A percentile compares a stretch with the other conserved stretches of the same genome.
Evolutionary conservation across 1,139 yeast genomes (phyloP).

Genomic region (Pichia sp.): DNA sequence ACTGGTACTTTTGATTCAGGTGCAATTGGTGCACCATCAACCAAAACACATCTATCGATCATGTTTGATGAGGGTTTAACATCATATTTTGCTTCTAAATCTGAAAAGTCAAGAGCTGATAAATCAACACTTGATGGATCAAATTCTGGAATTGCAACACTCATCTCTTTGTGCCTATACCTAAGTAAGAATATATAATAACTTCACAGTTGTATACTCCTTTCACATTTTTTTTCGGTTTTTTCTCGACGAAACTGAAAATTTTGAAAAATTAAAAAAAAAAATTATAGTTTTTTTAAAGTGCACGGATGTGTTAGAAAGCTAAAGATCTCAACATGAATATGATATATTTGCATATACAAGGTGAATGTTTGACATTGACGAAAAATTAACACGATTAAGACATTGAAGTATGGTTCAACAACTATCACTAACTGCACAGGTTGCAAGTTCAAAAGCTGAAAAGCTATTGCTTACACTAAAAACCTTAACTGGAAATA

Average conservation of each 20-base stretch:
- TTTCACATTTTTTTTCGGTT: background rate
- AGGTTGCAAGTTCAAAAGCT: slow-evolving; percentile 19
- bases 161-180: slow-evolving; percentile 1
- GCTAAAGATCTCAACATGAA: background rate
- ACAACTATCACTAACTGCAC: slow-evolving; percentile 28
- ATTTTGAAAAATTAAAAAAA: background rate
- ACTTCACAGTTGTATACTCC: no score
- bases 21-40: slow-evolving; percentile 94
- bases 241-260: background rate
- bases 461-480: slow-evolving; percentile 22
- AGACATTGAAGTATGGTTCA: slow-evolving; percentile 28
- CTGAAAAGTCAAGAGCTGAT: slow-evolving; percentile 76
- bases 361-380: no score
- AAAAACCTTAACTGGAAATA: slow-evolving; percentile 29
- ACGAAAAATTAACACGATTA: no score
- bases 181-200: background rate
- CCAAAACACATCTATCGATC: slow-evolving; percentile 74
- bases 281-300: background rate
- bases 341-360: no score
- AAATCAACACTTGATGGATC: slow-evolving; percentile 37
- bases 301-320: background rate
- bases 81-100: slow-evolving; percentile 70
- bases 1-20: slow-evolving; percentile 85
- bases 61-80: slow-evolving; percentile 50
- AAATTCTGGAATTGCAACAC: slow-evolving; percentile 16